A percentile compares a stretch with the other conserved stretches of the same genome.
phyloP scores from a whole-genome alignment of 139 green algal species.

The Closterium sp. region DNA sequence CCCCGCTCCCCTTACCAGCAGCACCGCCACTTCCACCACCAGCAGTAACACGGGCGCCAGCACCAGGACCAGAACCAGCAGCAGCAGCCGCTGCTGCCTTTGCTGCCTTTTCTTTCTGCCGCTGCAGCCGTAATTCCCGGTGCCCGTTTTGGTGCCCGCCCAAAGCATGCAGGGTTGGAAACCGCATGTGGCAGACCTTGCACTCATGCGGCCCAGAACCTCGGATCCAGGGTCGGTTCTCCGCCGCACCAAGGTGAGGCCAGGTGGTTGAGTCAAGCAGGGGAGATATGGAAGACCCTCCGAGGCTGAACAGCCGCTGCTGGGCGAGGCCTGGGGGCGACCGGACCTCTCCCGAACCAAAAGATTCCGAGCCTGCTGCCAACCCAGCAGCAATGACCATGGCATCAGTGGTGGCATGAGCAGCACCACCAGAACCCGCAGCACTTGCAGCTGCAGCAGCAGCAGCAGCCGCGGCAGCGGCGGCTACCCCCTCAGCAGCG shows the following conservation, averaged over 20 bases:
- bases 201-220: conserved; percentile 9
- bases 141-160: conserved; percentile 10
- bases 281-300: background rate
- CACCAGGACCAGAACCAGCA: background rate
- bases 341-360: background rate
- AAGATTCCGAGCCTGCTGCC: background rate
- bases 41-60: background rate
- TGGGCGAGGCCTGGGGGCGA: background rate
- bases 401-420: background rate
- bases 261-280: background rate
- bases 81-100: background rate
- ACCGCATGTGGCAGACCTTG: conserved; percentile 14
- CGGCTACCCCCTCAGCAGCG: background rate
- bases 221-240: background rate
- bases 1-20: background rate
- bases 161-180: background rate
- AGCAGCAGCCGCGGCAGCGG: background rate
- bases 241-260: too few species aligned
- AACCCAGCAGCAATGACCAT: background rate
- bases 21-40: too few species aligned
- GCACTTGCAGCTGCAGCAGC: background rate
- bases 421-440: background rate
- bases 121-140: conserved; percentile 8
- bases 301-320: background rate
- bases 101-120: background rate